phyloP scores from a whole-genome alignment of 257 asterid species.

The Salvia hispanica region DNA sequence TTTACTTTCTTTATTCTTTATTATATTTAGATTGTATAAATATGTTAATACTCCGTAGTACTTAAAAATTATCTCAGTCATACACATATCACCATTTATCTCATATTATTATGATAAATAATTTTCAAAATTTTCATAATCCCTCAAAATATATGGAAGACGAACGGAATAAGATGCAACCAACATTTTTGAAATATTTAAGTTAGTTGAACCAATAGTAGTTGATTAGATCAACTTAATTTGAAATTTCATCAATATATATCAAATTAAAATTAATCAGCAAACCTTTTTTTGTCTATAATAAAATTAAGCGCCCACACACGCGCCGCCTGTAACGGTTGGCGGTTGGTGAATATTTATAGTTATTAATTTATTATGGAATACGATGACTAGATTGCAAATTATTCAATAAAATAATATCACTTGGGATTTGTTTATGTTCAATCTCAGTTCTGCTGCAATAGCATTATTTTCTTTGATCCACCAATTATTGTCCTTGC shows the following conservation, averaged over 20 bases:
- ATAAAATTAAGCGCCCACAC: background rate
- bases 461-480: constrained; percentile 10
- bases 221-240: background rate
- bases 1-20: too few relatives aligned
- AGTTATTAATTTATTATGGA: background rate
- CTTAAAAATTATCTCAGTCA: too few relatives aligned
- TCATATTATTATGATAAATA: background rate
- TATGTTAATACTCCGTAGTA: too few relatives aligned
- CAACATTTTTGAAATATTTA: constrained; percentile 8
- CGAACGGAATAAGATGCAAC: background rate
- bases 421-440: constrained; percentile 18
- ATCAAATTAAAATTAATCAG: background rate
- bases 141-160: background rate
- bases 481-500: constrained; percentile 14
- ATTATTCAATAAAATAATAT: background rate
- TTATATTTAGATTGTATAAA: too few relatives aligned
- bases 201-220: constrained; percentile 7
- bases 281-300: too few relatives aligned
- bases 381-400: constrained; percentile 15
- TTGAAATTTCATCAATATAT: background rate
- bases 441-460: constrained; percentile 28
- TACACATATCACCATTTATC: too few relatives aligned
- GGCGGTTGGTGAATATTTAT: background rate
- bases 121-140: background rate
- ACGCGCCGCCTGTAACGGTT: constrained; percentile 22